Conservation (phyloP, 345 rosid species). For the Pistacia vera region DNA sequence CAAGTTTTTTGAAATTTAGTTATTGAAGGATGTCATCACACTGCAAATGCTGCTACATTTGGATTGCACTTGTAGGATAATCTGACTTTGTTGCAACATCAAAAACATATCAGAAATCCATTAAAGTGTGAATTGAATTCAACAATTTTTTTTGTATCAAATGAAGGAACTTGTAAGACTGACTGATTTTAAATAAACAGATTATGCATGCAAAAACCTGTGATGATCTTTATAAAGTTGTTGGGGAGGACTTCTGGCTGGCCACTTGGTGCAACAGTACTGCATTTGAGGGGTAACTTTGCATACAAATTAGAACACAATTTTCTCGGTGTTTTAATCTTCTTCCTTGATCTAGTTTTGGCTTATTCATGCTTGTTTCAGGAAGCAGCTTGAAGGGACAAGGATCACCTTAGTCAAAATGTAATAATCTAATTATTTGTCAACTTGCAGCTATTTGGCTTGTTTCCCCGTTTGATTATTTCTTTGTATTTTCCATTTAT, state of each 20-base stretch:
- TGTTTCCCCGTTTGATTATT: not conserved
- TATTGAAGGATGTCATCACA: not conserved
- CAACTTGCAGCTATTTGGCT: slow-evolving; percentile 5
- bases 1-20: not conserved
- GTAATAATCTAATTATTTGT: slow-evolving; percentile 31
- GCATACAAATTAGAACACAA: slow-evolving; percentile 15
- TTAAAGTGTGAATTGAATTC: no score
- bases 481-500: not conserved
- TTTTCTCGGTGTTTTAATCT: slow-evolving; percentile 18
- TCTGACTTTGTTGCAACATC: not conserved
- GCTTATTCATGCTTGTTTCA: slow-evolving; percentile 40
- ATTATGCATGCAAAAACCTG: slow-evolving; percentile 70
- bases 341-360: slow-evolving; percentile 19
- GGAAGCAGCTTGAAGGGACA: slow-evolving; percentile 95
- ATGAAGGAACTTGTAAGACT: not conserved
- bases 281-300: slow-evolving; percentile 71
- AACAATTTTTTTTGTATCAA: no score
- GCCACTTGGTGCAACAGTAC: slow-evolving; percentile 92
- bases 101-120: not conserved
- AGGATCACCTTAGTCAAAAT: slow-evolving; percentile 79
- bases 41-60: not conserved
- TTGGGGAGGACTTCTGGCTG: slow-evolving; percentile 98
- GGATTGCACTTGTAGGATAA: no score
- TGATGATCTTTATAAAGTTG: slow-evolving; percentile 70
- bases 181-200: slow-evolving; percentile 45